phyloP scores from a whole-genome alignment of 1,139 yeast genomes.

The Pichia sp. region DNA sequence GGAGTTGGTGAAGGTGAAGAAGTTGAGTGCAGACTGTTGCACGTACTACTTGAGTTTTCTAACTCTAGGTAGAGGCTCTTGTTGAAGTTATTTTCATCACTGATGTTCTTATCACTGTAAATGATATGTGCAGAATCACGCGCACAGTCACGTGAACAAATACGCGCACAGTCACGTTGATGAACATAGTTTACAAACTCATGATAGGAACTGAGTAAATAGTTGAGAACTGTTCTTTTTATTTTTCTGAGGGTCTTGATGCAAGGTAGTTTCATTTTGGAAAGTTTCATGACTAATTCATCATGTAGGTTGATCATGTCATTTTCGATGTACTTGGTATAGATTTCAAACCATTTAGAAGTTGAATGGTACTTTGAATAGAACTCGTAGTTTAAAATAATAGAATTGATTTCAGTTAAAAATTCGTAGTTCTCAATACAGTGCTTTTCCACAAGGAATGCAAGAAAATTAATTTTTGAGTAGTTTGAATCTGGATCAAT shows the following conservation, averaged over 20 bases:
- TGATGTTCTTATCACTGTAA: no score
- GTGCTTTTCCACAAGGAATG: conserved; percentile 26
- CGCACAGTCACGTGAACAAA: no score
- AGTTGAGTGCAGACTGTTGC: not conserved
- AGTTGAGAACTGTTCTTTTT: conserved; percentile 20
- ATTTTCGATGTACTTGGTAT: conserved; percentile 22
- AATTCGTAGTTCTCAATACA: conserved; percentile 31
- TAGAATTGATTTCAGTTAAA: conserved; percentile 20
- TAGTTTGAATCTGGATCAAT: conserved; percentile 17
- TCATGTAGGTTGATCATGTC: conserved; percentile 29
- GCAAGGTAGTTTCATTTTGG: conserved; percentile 19
- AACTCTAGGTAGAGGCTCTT: no score
- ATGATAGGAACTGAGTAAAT: conserved; percentile 24
- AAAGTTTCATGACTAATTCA: conserved; percentile 18
- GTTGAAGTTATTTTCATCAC: no score
- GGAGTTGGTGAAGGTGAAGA: not conserved
- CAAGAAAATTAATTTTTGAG: conserved; percentile 22
- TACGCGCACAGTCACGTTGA: no score
- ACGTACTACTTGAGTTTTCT: conserved; percentile 3
- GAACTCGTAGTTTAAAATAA: conserved; percentile 13
- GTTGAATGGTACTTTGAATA: conserved; percentile 6
- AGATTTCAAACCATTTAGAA: conserved; percentile 23
- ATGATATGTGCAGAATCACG: no score
- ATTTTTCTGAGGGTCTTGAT: conserved; percentile 15
- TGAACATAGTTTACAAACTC: conserved; percentile 23